Evolutionary conservation across 1,139 yeast genomes (phyloP).

Genomic region (Chernovozyma sophiae-reginae): DNA sequence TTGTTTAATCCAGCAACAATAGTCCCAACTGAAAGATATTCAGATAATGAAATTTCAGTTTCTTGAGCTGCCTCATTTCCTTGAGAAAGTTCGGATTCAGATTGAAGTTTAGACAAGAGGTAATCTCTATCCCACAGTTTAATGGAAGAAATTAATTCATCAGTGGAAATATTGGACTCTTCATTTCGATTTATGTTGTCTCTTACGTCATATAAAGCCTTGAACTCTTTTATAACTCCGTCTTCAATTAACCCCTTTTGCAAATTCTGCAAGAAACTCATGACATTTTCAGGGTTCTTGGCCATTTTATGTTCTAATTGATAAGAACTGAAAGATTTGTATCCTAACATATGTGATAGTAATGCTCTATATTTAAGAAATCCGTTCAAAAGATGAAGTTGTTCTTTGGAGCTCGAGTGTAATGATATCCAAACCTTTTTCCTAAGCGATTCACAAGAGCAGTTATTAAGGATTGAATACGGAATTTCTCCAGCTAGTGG

Average conservation of each 20-base stretch:
- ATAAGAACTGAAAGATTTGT: slow-evolving; percentile 68
- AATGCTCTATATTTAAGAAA: slow-evolving; percentile 65
- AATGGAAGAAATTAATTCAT: slow-evolving; percentile 22
- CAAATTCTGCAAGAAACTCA: slow-evolving; percentile 59
- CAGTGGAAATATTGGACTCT: background rate
- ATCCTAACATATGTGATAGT: slow-evolving; percentile 73
- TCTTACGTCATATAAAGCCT: slow-evolving; percentile 36
- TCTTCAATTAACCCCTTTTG: slow-evolving; percentile 42
- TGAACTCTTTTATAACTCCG: slow-evolving; percentile 59
- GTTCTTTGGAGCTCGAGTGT: slow-evolving; percentile 56
- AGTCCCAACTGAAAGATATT: slow-evolving; percentile 80
- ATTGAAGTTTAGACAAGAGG: slow-evolving; percentile 25
- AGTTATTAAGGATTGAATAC: slow-evolving; percentile 57
- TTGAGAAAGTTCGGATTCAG: slow-evolving; percentile 9
- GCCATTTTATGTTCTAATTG: slow-evolving; percentile 92
- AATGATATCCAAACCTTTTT: slow-evolving; percentile 70
- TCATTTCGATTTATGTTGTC: slow-evolving; percentile 11
- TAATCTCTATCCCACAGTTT: slow-evolving; percentile 95
- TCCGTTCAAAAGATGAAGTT: slow-evolving; percentile 54
- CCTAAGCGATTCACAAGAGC: slow-evolving; percentile 56
- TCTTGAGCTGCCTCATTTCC: slow-evolving; percentile 9
- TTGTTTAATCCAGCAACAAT: slow-evolving; percentile 80
- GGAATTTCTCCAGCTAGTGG: slow-evolving; percentile 73
- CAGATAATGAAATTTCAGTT: slow-evolving; percentile 35
- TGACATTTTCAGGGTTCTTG: slow-evolving; percentile 70